phyloP scores from a whole-genome alignment of 257 asterid species.

The Petunia secreta region DNA sequence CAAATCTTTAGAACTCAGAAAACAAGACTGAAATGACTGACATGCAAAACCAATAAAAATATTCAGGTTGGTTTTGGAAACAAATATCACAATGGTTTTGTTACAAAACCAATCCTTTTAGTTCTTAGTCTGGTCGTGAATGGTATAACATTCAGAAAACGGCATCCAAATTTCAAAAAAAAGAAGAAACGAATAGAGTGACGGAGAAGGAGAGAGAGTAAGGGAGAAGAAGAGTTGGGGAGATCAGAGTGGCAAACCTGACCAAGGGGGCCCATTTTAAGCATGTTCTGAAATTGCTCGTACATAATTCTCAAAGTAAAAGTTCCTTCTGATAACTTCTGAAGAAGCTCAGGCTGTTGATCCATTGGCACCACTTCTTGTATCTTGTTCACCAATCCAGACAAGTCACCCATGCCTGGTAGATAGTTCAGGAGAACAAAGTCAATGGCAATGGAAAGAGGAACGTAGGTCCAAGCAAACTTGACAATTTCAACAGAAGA shows the following conservation, averaged over 20 bases:
- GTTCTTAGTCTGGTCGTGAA: not conserved
- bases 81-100: not conserved
- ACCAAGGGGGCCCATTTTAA: slow-evolving; percentile 94
- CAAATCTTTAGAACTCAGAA: not conserved
- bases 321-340: slow-evolving; percentile 92
- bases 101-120: slow-evolving; percentile 6
- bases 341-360: slow-evolving; percentile 99
- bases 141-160: not conserved
- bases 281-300: slow-evolving; percentile 87
- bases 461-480: slow-evolving; percentile 10
- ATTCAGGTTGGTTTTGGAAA: not conserved
- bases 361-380: slow-evolving; percentile 98
- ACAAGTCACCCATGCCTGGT: slow-evolving; percentile 96
- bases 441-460: slow-evolving; percentile 15
- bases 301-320: slow-evolving; percentile 92
- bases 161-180: not conserved
- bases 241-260: slow-evolving; percentile 58
- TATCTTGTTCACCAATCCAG: slow-evolving; percentile 98
- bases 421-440: slow-evolving; percentile 22
- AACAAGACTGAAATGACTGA: not conserved
- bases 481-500: slow-evolving; percentile 1
- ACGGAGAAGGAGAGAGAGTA: not conserved
- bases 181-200: too few relatives aligned
- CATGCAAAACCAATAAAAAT: not conserved
- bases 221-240: not conserved